phyloP scores from a whole-genome alignment of 192 early-diverging fungal genomes.

The Cetraspora pellucida region DNA sequence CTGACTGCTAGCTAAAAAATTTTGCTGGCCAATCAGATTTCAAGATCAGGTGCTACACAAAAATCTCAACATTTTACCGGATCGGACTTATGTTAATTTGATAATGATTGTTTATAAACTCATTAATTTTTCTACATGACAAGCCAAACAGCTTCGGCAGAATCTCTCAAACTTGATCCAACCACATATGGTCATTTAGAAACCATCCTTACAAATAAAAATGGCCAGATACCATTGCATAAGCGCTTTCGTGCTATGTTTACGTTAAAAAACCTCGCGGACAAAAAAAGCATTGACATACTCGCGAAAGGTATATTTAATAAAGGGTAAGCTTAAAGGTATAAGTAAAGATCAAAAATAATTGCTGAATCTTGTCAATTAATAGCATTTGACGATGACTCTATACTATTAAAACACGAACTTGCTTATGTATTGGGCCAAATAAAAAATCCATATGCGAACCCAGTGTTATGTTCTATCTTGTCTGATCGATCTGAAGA shows the following conservation, averaged over 20 bases:
- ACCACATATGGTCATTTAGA: slow-evolving; percentile 64
- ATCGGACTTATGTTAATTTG: too few species aligned
- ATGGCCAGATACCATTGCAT: slow-evolving; percentile 68
- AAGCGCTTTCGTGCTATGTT: slow-evolving; percentile 93
- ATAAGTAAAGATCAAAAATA: background rate
- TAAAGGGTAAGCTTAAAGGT: background rate
- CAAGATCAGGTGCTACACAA: too few species aligned
- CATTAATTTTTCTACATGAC: too few species aligned
- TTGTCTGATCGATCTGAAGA: slow-evolving; percentile 72
- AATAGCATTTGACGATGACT: slow-evolving; percentile 74
- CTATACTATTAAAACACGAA: slow-evolving; percentile 93
- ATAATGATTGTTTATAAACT: too few species aligned
- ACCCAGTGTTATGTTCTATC: slow-evolving; percentile 66
- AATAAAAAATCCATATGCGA: slow-evolving; percentile 82
- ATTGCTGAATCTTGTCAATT: background rate
- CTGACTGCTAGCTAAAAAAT: too few species aligned
- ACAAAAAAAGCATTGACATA: slow-evolving; percentile 75
- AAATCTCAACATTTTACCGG: too few species aligned
- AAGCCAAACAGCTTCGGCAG: too few species aligned
- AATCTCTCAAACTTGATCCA: background rate
- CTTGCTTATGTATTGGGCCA: slow-evolving; percentile 96
- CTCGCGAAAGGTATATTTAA: slow-evolving; percentile 68
- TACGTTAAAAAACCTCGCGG: slow-evolving; percentile 82
- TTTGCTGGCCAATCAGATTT: too few species aligned
- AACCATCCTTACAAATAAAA: slow-evolving; percentile 59